Evolutionary conservation across 2,329 filamentous ascomycete genomes (phyloP).

Genomic region (Podosphaera leucotricha): DNA sequence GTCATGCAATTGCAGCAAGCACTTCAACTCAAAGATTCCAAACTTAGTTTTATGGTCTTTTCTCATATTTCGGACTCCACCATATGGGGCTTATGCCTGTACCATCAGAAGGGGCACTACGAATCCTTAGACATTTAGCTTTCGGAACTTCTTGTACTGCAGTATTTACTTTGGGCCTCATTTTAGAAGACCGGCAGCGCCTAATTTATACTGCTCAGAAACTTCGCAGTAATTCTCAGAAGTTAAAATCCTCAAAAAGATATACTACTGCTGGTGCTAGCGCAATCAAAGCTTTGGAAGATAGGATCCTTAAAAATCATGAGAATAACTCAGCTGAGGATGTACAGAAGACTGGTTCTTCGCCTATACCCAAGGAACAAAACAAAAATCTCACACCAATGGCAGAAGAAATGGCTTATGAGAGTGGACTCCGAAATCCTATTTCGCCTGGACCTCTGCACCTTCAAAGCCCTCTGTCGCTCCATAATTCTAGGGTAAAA

Average conservation of each 20-base stretch:
- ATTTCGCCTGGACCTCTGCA: not conserved
- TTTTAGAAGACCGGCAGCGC: constrained; percentile 32
- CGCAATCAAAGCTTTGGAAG: constrained; percentile 8
- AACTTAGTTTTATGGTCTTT: too few species aligned
- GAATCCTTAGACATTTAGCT: constrained; percentile 30
- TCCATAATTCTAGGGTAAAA: not conserved
- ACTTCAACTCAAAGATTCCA: too few species aligned
- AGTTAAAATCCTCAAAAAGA: constrained; percentile 21
- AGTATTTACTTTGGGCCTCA: constrained; percentile 18
- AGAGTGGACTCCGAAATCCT: not conserved
- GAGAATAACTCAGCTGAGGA: constrained; percentile 3
- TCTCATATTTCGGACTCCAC: not conserved
- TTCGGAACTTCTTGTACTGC: constrained; percentile 34
- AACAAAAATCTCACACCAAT: not conserved
- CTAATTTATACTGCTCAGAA: constrained; percentile 26
- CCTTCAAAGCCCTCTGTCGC: not conserved
- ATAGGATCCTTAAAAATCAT: constrained; percentile 5
- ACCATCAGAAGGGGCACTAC: constrained; percentile 30
- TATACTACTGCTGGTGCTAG: constrained; percentile 17
- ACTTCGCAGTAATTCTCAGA: constrained; percentile 28
- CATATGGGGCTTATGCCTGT: constrained; percentile 16
- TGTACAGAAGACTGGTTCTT: not conserved
- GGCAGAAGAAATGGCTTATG: not conserved
- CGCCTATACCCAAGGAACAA: not conserved
- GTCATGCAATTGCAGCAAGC: too few species aligned